Conservation (phyloP, 108 stramenopile genomes). For the Epipyxis sp. region DNA sequence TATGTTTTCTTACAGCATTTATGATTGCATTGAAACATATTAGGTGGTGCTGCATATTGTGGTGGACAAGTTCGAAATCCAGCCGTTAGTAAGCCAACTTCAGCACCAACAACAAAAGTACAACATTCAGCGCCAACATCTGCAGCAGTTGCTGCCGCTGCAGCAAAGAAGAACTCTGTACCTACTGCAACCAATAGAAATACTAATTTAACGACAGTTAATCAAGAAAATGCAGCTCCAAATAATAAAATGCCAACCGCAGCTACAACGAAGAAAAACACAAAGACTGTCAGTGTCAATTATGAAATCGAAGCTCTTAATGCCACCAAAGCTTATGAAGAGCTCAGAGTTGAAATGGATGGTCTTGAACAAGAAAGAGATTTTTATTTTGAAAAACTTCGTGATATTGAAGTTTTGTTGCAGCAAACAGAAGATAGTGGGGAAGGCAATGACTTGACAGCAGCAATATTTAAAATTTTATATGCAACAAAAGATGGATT, state of each 20-base stretch:
- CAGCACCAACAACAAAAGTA: background rate
- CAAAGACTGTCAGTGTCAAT: background rate
- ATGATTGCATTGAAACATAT: background rate
- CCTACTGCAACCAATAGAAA: background rate
- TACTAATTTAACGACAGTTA: background rate
- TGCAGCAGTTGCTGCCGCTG: background rate
- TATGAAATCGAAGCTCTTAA: slow-evolving; percentile 66
- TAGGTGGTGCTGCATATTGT: slow-evolving; percentile 14
- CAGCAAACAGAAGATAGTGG: slow-evolving; percentile 52
- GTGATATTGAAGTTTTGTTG: slow-evolving; percentile 83
- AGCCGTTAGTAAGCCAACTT: background rate
- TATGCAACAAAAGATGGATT: slow-evolving; percentile 52
- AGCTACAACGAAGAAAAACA: background rate
- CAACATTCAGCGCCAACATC: background rate
- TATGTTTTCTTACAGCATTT: background rate
- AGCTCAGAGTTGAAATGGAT: slow-evolving; percentile 32
- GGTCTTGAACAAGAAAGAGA: slow-evolving; percentile 63
- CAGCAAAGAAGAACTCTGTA: background rate
- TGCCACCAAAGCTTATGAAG: background rate
- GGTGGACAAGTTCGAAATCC: background rate
- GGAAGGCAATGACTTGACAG: slow-evolving; percentile 28
- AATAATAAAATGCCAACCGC: background rate
- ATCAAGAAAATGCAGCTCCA: slow-evolving; percentile 2
- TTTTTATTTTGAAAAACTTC: slow-evolving; percentile 95
- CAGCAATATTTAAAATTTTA: slow-evolving; percentile 38